These are phyloP conservation scores for Penicillium olsonii DNA, from an alignment of 2,329 filamentous ascomycete species.

Conservation along the genomic window DNA sequence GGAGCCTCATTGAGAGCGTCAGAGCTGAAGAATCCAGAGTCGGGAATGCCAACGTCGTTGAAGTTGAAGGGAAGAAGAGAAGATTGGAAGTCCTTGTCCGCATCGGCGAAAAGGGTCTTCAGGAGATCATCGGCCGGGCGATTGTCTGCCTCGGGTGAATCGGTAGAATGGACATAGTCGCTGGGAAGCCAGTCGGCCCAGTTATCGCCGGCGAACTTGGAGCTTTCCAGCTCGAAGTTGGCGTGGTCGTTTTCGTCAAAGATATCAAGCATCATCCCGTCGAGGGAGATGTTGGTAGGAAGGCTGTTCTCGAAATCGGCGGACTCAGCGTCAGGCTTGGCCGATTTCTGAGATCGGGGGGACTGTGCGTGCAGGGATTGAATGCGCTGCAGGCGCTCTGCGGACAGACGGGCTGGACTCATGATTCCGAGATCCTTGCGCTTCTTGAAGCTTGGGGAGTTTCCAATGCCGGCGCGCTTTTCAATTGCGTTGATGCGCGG, in stretches of 20 bases:
- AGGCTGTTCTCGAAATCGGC: constrained; percentile 24
- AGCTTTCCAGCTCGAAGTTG: constrained; percentile 30
- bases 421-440: constrained; percentile 24
- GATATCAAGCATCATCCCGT: constrained; percentile 42
- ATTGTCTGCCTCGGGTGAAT: constrained; percentile 26
- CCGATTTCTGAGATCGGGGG: constrained; percentile 26
- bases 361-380: constrained; percentile 30
- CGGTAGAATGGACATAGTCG: constrained; percentile 35
- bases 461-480: constrained; percentile 40
- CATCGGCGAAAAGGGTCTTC: constrained; percentile 38
- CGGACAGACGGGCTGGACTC: constrained; percentile 34
- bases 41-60: constrained; percentile 31
- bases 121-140: constrained; percentile 35
- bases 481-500: constrained; percentile 45
- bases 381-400: constrained; percentile 37
- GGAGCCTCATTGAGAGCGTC: constrained; percentile 32
- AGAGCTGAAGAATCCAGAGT: constrained; percentile 40
- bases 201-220: constrained; percentile 26
- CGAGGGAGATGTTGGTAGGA: constrained; percentile 27
- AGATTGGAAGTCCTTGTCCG: constrained; percentile 30
- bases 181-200: constrained; percentile 43
- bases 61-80: constrained; percentile 36
- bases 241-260: constrained; percentile 35
- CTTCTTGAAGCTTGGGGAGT: constrained; percentile 34
- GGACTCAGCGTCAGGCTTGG: constrained; percentile 21